Conservation (phyloP, 169 alveolate genomes). For the Cryptosporidium sp. region DNA sequence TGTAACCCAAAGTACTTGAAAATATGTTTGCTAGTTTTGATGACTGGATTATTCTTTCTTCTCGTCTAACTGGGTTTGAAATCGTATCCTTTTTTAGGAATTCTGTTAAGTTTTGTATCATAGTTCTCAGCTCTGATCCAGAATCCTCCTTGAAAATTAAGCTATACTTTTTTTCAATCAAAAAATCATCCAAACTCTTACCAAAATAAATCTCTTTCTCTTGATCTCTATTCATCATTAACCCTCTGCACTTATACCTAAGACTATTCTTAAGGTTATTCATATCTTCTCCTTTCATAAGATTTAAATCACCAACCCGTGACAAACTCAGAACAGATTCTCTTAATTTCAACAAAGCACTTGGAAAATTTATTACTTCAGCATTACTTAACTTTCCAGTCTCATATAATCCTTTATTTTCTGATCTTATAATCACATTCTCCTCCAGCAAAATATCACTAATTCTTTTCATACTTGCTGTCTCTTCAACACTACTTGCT, state of each 20-base stretch:
- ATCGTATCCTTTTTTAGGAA: not conserved
- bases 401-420: not conserved
- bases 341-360: constrained; percentile 21
- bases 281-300: not conserved
- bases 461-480: constrained; percentile 30
- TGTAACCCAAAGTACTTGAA: not conserved
- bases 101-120: not conserved
- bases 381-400: constrained; percentile 8
- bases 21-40: not conserved
- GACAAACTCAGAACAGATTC: constrained; percentile 17
- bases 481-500: constrained; percentile 15
- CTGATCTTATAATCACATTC: not conserved
- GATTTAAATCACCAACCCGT: not conserved
- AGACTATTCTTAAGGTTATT: not conserved
- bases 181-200: not conserved
- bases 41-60: not conserved
- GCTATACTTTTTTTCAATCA: not conserved
- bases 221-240: not conserved
- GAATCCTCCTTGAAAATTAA: constrained; percentile 1
- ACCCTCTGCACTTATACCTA: not conserved
- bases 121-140: constrained; percentile 13
- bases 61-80: not conserved
- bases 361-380: constrained; percentile 39
- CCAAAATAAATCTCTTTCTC: constrained; percentile 11
- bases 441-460: constrained; percentile 57